A percentile compares a stretch with the other conserved stretches of the same genome.
These are phyloP conservation scores for Xylaria polymorpha DNA, from an alignment of 2,329 filamentous ascomycete genomes.

Conservation along the genomic window DNA sequence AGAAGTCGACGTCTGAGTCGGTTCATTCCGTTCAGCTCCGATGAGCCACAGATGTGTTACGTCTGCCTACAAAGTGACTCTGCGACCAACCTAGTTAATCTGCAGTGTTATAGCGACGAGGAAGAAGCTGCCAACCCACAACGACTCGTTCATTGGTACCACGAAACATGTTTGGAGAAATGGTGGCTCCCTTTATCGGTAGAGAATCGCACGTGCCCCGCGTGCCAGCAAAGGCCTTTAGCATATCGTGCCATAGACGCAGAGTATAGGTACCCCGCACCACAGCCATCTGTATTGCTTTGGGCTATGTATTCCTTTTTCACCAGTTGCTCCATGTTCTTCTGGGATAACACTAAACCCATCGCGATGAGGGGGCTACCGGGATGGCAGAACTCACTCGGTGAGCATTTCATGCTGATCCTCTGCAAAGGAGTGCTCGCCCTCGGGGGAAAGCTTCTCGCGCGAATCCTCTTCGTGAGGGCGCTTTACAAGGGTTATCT, in stretches of 20 bases:
- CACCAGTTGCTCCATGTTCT: neutral
- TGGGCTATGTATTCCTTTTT: constrained; percentile 10
- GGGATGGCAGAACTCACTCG: neutral
- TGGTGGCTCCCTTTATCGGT: no score
- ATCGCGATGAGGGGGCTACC: neutral
- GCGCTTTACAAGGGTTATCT: neutral
- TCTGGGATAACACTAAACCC: neutral
- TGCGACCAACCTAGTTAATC: neutral
- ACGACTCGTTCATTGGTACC: neutral
- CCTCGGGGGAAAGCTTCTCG: neutral
- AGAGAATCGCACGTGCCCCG: neutral
- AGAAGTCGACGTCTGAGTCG: neutral
- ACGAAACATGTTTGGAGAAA: neutral
- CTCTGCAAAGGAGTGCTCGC: neutral
- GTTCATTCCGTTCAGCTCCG: neutral
- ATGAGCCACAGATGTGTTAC: neutral
- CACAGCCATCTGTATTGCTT: neutral
- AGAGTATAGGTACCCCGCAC: neutral
- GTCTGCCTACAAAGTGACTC: neutral
- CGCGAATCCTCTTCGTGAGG: neutral
- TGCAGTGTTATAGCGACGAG: neutral
- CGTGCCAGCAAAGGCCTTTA: neutral
- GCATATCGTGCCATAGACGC: neutral
- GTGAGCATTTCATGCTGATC: neutral
- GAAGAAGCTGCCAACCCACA: neutral